Evolutionary conservation across 2,329 filamentous ascomycete genomes (phyloP), one percentile per base, ranked within the genome.

Genomic region (Incumbomyces delicatus): DNA sequence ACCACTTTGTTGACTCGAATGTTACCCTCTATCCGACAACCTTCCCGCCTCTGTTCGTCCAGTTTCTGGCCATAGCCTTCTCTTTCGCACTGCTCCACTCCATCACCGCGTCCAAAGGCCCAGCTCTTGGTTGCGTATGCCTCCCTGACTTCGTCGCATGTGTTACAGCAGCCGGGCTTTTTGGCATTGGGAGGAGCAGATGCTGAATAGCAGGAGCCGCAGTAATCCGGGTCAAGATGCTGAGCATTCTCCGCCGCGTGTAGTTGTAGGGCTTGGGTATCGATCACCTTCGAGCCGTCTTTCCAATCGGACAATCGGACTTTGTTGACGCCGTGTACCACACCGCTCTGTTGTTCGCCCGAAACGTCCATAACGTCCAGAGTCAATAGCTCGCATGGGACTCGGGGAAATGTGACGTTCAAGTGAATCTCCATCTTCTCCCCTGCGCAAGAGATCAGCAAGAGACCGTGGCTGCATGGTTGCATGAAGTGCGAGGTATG

Each of bases 311-410:
- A 73, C 51, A 98, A 75, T 51, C 92, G 82, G 52, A 95, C 85
- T 71, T 95, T 96, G 68, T 80, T 86, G 52, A 98, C 80, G 38
- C 92, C 92, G 62, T 95, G 88, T 65, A 87, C 82, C 49, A 98
- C 85, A 44, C 90, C 92, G 58, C 89, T 86, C 66, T 98, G 92
- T 62, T 95, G 85, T 67, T 98, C 92, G 53, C 92, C 92, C 17
- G 88, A 95, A 20, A 96, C 90, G 68, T 98, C 92, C 92, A 98
- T 98, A 47, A 98, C 90, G 65, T 98, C 92, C 58, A 98, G 81
- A 11, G 92, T 95, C 55, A 96, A 74, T 43, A 98, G 80, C 67
- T 96, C 90, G 70, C 92, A 98, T 8, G 92, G 92, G 57, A 98
- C 78, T 53, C 82, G 81, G 8, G 92, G 92, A 64, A 98, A 98